Base-by-base conservation (phyloP, 805 yeast genomes). In the Isabelozyma rhagii region DNA sequence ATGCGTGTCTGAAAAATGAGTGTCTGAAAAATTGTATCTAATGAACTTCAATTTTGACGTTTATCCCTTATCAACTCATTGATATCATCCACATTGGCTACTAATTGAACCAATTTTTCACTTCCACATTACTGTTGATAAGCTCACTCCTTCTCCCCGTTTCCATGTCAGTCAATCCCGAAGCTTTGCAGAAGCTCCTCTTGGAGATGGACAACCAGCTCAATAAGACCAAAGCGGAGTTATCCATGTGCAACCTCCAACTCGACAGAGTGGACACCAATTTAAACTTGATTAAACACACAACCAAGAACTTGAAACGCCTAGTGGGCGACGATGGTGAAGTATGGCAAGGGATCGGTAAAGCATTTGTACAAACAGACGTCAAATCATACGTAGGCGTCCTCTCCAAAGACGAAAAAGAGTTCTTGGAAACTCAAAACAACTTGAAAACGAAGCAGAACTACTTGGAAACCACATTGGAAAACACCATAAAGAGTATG, bases 261-360 rank as follows among this genome's bases (percentile, higher is more conserved):
- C 64, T 82, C 48, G 74, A 75, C 36, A 62, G 80, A 41, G 72
- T 77, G 21, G 66, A 71, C 49, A 78, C 83, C 44, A 79, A 78
- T 56, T 67, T 79, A 55, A 76, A 74, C 56, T 63, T 87, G 44
- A 77, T 84, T 17, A 77, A 78, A 25, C 71, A 81, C 42, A 85
- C 96, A 8, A 67, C 76, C 34, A 62, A 75, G 34, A 87, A 86
- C 55, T 71, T 90, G 45, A 71, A 68, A 25, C 55, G 58, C 41
- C 55, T 69, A 28, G 72, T 80, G 41, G 59, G 56, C 45, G 61
- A 78, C 11, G 75, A 71, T 8, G 71, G 71, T 17, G 77, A 80
- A 8, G 92, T 91, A 5, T 91, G 96, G 94, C 82, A 88, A 62
- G 89, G 96, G 5, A 80, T 89, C 36, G 97, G 97, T 28, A 87